Base-by-base conservation (phyloP, 177 flowering plant genomes). In the Vitis hybrid region DNA sequence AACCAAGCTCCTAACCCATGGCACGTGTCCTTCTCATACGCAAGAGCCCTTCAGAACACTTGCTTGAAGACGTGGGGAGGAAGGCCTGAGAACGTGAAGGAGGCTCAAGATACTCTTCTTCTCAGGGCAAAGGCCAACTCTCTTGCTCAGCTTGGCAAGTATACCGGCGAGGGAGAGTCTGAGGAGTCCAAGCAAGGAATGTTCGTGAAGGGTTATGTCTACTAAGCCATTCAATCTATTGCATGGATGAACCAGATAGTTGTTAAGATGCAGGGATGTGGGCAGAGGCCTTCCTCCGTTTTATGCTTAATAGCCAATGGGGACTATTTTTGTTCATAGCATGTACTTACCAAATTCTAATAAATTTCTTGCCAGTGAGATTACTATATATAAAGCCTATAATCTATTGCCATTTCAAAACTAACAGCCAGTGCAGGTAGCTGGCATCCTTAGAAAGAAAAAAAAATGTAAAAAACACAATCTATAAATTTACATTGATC, bases 21-120 rank as follows among this genome's bases (percentile, higher is more conserved):
- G 97, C 98, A 90, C 68, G 98, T 93, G 52, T 91, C 98, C 0
- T 93, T 93, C 91, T 93, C 98, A 8, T 91, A 91, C 40, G 95
- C 95, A 14, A 80, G 97, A 71, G 97, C 97, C 10, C 95, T 90
- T 16, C 97, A 91, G 66, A 93, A 91, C 92, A 91, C 98, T 52
- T 89, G 93, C 88, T 70, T 93, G 79, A 91, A 91, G 90, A 90
- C 81, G 59, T 91, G 98, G 98, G 95, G 91, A 55, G 98, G 98
- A 70, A 72, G 85, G 27, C 88, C 94, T 0, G 98, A 93, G 87
- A 93, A 86, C 18, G 93, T 90, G 68, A 77, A 82, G 85, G 91
- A 81, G 1, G 98, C 98, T 62, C 97, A 90, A 76, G 90, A 87
- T 0, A 72, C 84, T 1, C 83, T 93, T 52, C 87, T 93, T 8